Evolutionary conservation across 495 filamentous ascomycete genomes (phyloP), one percentile per base, ranked within the genome.

Genomic region (Aspergillus asperescens): DNA sequence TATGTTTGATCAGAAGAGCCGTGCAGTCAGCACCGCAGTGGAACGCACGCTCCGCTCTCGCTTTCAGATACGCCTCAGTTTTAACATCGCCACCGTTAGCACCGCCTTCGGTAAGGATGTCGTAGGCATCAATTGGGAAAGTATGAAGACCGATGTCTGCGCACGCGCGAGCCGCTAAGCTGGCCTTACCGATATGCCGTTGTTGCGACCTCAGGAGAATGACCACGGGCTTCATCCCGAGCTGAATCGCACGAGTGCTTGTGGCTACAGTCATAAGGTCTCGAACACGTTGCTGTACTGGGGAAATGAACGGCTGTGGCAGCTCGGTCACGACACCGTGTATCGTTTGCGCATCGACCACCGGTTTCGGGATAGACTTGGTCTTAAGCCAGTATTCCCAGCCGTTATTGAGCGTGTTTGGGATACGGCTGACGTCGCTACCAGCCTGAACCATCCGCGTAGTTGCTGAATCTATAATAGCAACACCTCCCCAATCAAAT

Each of bases 361-460:
- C 38, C 4, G 69, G 62, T 44, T 69, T 74, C 0, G 80, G 76
- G 12, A 80, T 65, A 48, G 81, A 76, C 59, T 84, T 86, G 9
- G 87, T 68, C 3, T 87, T 86, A 7, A 95, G 76, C 69, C 95
- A 96, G 56, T 89, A 91, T 55, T 85, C 82, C 90, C 92, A 96
- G 3, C 81, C 79, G 57, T 79, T 94, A 28, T 77, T 77, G 32
- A 84, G 76, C 1, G 84, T 81, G 7, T 86, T 80, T 0, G 92
- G 92, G 1, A 94, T 66, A 44, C 84, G 84, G 58, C 85, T 83
- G 34, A 85, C 83, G 52, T 86, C 87, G 48, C 84, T 91, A 2
- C 92, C 91, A 38, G 88, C 86, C 62, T 94, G 88, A 8, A 86
- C 85, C 79, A 97, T 89, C 35, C 88, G 83, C 7, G 93, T 95